Percentiles rank a stretch among this genome's conserved stretches.
Conservation (phyloP, 78 protist genomes). For the Isochrysis galbana region DNA sequence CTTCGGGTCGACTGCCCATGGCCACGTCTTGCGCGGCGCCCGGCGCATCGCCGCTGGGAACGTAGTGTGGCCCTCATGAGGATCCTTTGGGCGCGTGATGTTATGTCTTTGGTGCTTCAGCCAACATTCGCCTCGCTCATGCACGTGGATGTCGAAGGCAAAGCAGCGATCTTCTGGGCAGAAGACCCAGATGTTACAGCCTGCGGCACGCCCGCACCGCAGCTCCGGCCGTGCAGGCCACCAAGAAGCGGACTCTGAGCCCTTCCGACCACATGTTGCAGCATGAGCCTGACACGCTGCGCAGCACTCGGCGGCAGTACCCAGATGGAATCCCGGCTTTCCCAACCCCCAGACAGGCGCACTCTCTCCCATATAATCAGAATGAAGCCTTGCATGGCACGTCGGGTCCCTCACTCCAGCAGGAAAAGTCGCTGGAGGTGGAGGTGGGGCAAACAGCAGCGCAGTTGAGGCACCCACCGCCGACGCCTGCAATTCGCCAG, state of each 20-base stretch:
- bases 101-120: neutral
- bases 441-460: too few relatives aligned
- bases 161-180: conserved; percentile 24
- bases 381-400: neutral
- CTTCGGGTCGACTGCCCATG: neutral
- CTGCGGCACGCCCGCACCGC: neutral
- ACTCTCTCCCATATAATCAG: neutral
- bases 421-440: too few relatives aligned
- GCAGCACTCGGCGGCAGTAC: neutral
- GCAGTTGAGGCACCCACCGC: too few relatives aligned
- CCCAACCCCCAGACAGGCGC: conserved; percentile 4
- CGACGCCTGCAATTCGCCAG: too few relatives aligned
- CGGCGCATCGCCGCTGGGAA: neutral
- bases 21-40: conserved; percentile 8
- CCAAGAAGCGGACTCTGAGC: neutral
- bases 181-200: neutral
- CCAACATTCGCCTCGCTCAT: conserved; percentile 7
- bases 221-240: neutral
- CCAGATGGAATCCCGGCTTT: neutral
- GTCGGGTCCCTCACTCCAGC: neutral
- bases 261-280: neutral
- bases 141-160: conserved; percentile 28
- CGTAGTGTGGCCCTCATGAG: neutral
- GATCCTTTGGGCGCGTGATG: neutral
- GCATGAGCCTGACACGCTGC: neutral